A percentile compares a stretch with the other conserved stretches of the same genome.
These are phyloP conservation scores for Pseudopyricularia javanii DNA, from an alignment of 2,329 filamentous ascomycete genomes.

Conservation along the genomic window DNA sequence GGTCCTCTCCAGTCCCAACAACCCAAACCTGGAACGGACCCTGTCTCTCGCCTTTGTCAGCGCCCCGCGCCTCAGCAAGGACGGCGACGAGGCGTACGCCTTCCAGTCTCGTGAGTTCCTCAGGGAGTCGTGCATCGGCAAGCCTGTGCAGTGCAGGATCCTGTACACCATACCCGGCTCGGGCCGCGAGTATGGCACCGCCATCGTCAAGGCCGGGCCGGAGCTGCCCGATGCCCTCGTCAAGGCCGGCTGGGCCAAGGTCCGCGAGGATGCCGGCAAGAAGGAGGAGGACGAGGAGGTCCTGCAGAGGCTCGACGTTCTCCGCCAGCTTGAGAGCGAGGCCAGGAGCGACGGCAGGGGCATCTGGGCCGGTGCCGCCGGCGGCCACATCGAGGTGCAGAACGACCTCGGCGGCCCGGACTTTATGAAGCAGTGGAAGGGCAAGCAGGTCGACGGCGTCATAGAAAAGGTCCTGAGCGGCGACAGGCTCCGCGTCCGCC, in stretches of 20 bases:
- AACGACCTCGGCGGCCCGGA: constrained; percentile 72
- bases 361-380: constrained; percentile 57
- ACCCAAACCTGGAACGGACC: constrained; percentile 70
- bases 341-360: constrained; percentile 73
- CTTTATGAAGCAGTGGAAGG: constrained; percentile 76
- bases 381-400: constrained; percentile 60
- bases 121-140: constrained; percentile 72
- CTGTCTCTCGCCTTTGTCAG: constrained; percentile 88
- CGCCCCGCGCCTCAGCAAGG: constrained; percentile 73
- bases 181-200: constrained; percentile 78
- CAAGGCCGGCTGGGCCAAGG: constrained; percentile 81
- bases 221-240: constrained; percentile 72
- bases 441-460: constrained; percentile 70
- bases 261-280: constrained; percentile 85
- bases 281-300: constrained; percentile 79
- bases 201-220: constrained; percentile 63
- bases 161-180: constrained; percentile 79
- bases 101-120: constrained; percentile 94
- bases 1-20: constrained; percentile 68
- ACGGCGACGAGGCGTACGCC: constrained; percentile 83
- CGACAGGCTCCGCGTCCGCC: constrained; percentile 75
- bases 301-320: constrained; percentile 58
- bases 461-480: constrained; percentile 87
- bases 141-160: constrained; percentile 72
- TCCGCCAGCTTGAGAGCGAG: constrained; percentile 64